These are phyloP conservation scores for Sporothrix protearum DNA, from an alignment of 2,329 filamentous ascomycete species.

Conservation along the genomic window DNA sequence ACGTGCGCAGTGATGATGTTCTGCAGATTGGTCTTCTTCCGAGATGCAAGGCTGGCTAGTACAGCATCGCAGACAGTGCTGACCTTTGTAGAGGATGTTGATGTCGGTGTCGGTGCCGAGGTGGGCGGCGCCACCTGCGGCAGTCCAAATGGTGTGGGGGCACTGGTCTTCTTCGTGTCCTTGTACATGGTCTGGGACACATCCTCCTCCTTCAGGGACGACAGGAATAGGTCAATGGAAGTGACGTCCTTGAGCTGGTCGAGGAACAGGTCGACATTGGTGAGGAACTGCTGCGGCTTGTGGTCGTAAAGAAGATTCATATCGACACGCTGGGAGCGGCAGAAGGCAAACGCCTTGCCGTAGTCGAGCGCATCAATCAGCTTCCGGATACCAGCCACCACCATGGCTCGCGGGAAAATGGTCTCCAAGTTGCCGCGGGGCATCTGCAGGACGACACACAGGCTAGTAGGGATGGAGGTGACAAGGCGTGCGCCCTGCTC, in stretches of 20 bases:
- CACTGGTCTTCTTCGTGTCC: conserved; percentile 62
- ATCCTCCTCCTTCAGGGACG: conserved; percentile 85
- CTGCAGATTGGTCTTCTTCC: conserved; percentile 66
- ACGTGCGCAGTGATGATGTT: conserved; percentile 94
- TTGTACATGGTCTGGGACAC: conserved; percentile 92
- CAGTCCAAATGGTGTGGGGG: conserved; percentile 19
- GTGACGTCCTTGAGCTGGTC: conserved; percentile 78
- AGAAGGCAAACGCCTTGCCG: conserved; percentile 76
- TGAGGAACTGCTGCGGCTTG: conserved; percentile 78
- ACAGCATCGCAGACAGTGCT: conserved; percentile 88
- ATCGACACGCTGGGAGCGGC: conserved; percentile 89
- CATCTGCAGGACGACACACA: conserved; percentile 88
- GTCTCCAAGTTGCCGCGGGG: conserved; percentile 94
- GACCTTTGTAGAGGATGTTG: conserved; percentile 58
- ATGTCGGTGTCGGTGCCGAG: background rate
- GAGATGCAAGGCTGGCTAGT: conserved; percentile 60
- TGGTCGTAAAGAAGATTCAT: conserved; percentile 98
- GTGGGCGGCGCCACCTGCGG: conserved; percentile 2
- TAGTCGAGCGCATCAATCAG: conserved; percentile 80
- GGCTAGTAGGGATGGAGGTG: conserved; percentile 82
- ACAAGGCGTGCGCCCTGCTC: conserved; percentile 85
- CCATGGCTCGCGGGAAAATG: conserved; percentile 87
- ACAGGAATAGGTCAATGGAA: conserved; percentile 87
- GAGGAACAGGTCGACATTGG: conserved; percentile 70
- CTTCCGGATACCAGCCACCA: conserved; percentile 81